Evolutionary conservation across 768 basidiomycete genomes (phyloP).

Genomic region (Mycena sanguinolenta): DNA sequence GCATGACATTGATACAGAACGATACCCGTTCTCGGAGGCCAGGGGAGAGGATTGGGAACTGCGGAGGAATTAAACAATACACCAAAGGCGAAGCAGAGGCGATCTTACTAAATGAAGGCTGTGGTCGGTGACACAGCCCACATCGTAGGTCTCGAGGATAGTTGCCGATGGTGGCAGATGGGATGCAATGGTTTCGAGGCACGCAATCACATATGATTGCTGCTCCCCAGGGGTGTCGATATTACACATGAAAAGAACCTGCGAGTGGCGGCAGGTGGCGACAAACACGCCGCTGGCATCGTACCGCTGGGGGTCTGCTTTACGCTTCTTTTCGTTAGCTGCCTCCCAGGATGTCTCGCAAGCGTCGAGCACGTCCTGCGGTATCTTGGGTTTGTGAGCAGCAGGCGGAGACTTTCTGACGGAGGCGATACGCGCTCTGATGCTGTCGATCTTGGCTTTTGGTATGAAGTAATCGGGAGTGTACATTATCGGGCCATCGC

Average conservation of each 20-base stretch:
- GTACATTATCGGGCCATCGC: neutral
- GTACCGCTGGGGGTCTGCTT: conserved; percentile 41
- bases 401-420: conserved; percentile 43
- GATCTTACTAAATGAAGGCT: conserved; percentile 45
- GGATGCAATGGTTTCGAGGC: conserved; percentile 46
- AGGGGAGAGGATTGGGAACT: conserved; percentile 35
- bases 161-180: conserved; percentile 46
- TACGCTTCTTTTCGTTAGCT: conserved; percentile 47
- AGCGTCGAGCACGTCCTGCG: conserved; percentile 50
- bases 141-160: conserved; percentile 47
- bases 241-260: conserved; percentile 53
- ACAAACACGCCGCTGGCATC: conserved; percentile 54
- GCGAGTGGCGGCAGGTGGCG: conserved; percentile 53
- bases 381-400: conserved; percentile 43
- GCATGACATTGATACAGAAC: conserved; percentile 49
- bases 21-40: conserved; percentile 35
- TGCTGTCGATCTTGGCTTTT: conserved; percentile 43
- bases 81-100: too few relatives aligned
- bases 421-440: conserved; percentile 44
- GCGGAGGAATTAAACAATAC: conserved; percentile 30
- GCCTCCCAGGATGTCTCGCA: conserved; percentile 52
- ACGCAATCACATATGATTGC: conserved; percentile 52
- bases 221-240: conserved; percentile 55
- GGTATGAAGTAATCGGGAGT: neutral
- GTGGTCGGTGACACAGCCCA: conserved; percentile 50